Conservation (phyloP, 106 monocot species). For the Platanthera guangdongensis region DNA sequence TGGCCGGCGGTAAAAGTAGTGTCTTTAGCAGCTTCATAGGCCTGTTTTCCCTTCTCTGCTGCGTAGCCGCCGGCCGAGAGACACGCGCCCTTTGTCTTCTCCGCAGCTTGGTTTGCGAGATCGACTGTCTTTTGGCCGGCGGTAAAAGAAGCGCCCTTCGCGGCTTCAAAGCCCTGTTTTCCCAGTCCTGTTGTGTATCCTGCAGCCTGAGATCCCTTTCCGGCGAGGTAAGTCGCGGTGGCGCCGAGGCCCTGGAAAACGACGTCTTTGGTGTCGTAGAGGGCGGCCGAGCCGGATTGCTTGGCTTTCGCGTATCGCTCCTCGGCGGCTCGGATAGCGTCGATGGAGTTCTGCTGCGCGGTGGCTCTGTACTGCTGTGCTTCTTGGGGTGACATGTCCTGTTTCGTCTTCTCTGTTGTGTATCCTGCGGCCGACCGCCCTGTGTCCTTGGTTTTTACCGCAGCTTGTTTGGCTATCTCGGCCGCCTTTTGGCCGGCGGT, state of each 20-base stretch:
- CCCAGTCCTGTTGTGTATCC: slow-evolving; percentile 11
- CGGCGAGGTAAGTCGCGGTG: slow-evolving; percentile 20
- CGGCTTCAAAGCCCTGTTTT: slow-evolving; percentile 13
- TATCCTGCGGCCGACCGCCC: too few species aligned
- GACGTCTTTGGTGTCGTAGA: slow-evolving; percentile 38
- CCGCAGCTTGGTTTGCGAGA: slow-evolving; percentile 12
- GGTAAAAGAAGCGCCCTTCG: slow-evolving; percentile 10
- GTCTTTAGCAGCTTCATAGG: neutral
- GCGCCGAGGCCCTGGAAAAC: slow-evolving; percentile 21
- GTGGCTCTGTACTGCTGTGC: slow-evolving; percentile 33
- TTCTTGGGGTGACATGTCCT: slow-evolving; percentile 30
- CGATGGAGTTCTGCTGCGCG: slow-evolving; percentile 71
- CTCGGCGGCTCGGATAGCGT: slow-evolving; percentile 49
- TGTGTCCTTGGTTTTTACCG: too few species aligned
- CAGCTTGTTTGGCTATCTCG: neutral
- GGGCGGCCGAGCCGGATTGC: slow-evolving; percentile 18
- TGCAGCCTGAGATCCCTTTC: slow-evolving; percentile 13
- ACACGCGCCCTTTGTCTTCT: neutral
- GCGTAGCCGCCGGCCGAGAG: too few species aligned
- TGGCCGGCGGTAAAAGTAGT: neutral
- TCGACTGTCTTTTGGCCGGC: slow-evolving; percentile 11
- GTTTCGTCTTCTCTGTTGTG: too few species aligned
- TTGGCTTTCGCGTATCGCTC: slow-evolving; percentile 60
- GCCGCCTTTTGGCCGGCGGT: neutral
- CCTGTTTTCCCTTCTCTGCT: too few species aligned